Evolutionary conservation across 805 yeast genomes (phyloP).

Genomic region (Dipodascus albidus): DNA sequence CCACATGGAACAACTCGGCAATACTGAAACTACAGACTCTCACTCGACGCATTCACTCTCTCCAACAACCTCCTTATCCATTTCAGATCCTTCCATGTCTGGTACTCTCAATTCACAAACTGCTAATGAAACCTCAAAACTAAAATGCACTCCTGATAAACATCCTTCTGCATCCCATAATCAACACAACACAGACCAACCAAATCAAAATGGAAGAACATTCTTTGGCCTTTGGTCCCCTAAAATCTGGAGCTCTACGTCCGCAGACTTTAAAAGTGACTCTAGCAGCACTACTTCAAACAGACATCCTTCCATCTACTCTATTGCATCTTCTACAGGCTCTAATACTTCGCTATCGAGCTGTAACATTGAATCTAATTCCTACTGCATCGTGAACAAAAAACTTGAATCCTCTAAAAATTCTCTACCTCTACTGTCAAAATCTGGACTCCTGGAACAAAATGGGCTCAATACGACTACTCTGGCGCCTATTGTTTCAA

Average conservation of each 20-base stretch:
- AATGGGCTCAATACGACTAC: background rate
- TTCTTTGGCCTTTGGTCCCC: background rate
- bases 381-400: background rate
- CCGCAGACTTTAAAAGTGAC: background rate
- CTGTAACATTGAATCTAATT: background rate
- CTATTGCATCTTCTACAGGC: background rate
- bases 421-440: background rate
- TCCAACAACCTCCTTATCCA: background rate
- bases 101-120: background rate
- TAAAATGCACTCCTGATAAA: background rate
- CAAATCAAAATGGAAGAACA: background rate
- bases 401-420: background rate
- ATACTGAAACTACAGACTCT: background rate
- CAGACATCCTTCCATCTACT: background rate
- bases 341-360: background rate
- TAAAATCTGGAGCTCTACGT: background rate
- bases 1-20: background rate
- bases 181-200: background rate
- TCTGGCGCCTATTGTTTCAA: background rate
- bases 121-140: background rate
- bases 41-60: background rate
- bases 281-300: background rate
- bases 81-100: background rate
- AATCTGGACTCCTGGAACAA: background rate
- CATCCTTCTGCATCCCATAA: background rate